Conservation (phyloP, 345 rosid genomes). For the Clausena lansium region DNA sequence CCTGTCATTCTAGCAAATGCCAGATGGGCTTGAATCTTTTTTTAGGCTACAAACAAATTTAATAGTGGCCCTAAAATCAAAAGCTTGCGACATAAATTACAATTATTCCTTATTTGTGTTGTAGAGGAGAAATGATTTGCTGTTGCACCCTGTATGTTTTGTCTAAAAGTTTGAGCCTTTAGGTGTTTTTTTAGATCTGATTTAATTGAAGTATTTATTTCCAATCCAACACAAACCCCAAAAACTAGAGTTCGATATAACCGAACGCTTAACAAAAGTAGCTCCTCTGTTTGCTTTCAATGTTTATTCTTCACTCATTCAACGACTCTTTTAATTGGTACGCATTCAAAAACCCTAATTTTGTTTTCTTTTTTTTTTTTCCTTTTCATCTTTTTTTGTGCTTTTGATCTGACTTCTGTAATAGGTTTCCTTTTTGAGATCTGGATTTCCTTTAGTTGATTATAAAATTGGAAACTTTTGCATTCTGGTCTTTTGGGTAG, state of each 20-base stretch:
- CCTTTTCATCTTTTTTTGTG: neutral
- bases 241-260: slow-evolving; percentile 19
- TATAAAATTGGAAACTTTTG: slow-evolving; percentile 16
- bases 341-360: slow-evolving; percentile 39
- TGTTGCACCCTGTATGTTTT: neutral
- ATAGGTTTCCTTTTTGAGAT: slow-evolving; percentile 31
- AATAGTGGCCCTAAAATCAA: neutral
- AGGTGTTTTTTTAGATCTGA: neutral
- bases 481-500: neutral
- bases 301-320: slow-evolving; percentile 12
- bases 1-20: slow-evolving; percentile 1
- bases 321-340: slow-evolving; percentile 26
- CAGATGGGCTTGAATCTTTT: neutral
- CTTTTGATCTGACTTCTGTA: slow-evolving; percentile 24
- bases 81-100: neutral
- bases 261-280: slow-evolving; percentile 11
- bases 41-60: neutral
- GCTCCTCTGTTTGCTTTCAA: slow-evolving; percentile 24
- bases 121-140: neutral
- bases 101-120: neutral
- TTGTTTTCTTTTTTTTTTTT: neutral
- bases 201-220: neutral
- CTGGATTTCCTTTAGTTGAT: slow-evolving; percentile 14
- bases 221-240: neutral
- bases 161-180: slow-evolving; percentile 12